These are phyloP conservation scores for Favolaschia claudopus DNA, from an alignment of 768 basidiomycete genomes.

Conservation along the genomic window DNA sequence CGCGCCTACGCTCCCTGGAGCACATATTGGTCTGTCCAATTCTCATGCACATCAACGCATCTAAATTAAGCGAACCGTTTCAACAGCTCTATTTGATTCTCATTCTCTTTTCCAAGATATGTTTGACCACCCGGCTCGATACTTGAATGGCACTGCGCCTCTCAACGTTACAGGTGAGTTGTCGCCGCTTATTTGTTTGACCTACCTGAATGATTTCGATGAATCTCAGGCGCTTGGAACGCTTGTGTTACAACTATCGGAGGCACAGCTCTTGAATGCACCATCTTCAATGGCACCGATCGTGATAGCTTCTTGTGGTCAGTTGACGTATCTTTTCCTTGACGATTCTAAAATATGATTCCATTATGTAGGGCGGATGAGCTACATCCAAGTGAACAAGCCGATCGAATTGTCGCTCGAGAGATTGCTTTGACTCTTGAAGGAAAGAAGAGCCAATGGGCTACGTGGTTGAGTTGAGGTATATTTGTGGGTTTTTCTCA, in stretches of 20 bases:
- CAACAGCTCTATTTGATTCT: slow-evolving; percentile 65
- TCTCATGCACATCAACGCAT: background rate
- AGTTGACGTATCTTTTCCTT: slow-evolving; percentile 21
- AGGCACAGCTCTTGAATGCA: slow-evolving; percentile 40
- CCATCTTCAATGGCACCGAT: slow-evolving; percentile 49
- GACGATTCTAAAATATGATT: background rate
- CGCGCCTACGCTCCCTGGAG: slow-evolving; percentile 55
- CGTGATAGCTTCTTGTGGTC: slow-evolving; percentile 70
- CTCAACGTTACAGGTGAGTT: slow-evolving; percentile 58
- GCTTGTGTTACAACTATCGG: slow-evolving; percentile 40
- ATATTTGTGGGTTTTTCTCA: background rate
- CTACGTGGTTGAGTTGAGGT: slow-evolving; percentile 56
- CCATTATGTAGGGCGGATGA: slow-evolving; percentile 56
- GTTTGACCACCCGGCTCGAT: slow-evolving; percentile 53
- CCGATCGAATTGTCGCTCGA: slow-evolving; percentile 59
- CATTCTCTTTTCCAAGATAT: slow-evolving; percentile 69
- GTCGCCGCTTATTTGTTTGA: slow-evolving; percentile 50
- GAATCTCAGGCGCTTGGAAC: slow-evolving; percentile 44
- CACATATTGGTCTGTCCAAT: slow-evolving; percentile 58
- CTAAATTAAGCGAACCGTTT: background rate
- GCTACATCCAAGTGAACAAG: slow-evolving; percentile 67
- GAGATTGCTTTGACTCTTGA: slow-evolving; percentile 57
- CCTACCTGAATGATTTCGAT: slow-evolving; percentile 49
- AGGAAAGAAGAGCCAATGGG: slow-evolving; percentile 53
- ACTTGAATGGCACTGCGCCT: slow-evolving; percentile 71